These are phyloP conservation scores for Aureobasidium melanogenum DNA, from an alignment of 2,329 filamentous ascomycete species.

Conservation along the genomic window DNA sequence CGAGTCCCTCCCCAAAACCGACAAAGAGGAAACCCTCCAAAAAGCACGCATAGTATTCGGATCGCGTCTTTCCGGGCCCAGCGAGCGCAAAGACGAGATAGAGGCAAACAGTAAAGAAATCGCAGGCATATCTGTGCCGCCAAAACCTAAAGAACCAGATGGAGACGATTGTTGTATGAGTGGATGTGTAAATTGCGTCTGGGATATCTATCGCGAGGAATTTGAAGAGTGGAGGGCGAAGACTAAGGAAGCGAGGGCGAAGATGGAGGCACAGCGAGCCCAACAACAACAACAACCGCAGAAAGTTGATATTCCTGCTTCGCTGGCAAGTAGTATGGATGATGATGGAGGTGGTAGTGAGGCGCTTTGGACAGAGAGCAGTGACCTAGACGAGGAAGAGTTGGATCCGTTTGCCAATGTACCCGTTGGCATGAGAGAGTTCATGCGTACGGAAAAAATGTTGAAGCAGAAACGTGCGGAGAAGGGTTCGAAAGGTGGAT, in stretches of 20 bases:
- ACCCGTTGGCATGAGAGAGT: constrained; percentile 87
- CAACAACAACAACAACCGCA: constrained; percentile 25
- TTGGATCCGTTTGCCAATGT: constrained; percentile 65
- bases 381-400: constrained; percentile 23
- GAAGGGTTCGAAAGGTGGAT: background rate
- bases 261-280: constrained; percentile 32
- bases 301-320: constrained; percentile 34
- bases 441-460: constrained; percentile 94
- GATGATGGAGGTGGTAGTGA: constrained; percentile 72
- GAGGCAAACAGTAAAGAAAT: constrained; percentile 54
- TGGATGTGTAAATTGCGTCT: constrained; percentile 95
- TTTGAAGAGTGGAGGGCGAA: constrained; percentile 77
- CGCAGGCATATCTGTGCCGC: constrained; percentile 75
- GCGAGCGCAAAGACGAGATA: constrained; percentile 55
- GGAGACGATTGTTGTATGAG: constrained; percentile 99
- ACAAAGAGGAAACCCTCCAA: constrained; percentile 46
- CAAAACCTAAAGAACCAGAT: constrained; percentile 79
- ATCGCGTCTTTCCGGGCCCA: constrained; percentile 64
- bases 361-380: constrained; percentile 50
- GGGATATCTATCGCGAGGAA: constrained; percentile 85
- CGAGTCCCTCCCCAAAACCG: constrained; percentile 34
- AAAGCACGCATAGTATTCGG: constrained; percentile 70
- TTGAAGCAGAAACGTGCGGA: constrained; percentile 49
- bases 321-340: constrained; percentile 58
- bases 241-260: constrained; percentile 53